Percentiles rank a stretch among this genome's conserved stretches.
These are phyloP conservation scores for Limnomonas spitsbergensis DNA, from an alignment of 139 green algal species.

Conservation along the genomic window DNA sequence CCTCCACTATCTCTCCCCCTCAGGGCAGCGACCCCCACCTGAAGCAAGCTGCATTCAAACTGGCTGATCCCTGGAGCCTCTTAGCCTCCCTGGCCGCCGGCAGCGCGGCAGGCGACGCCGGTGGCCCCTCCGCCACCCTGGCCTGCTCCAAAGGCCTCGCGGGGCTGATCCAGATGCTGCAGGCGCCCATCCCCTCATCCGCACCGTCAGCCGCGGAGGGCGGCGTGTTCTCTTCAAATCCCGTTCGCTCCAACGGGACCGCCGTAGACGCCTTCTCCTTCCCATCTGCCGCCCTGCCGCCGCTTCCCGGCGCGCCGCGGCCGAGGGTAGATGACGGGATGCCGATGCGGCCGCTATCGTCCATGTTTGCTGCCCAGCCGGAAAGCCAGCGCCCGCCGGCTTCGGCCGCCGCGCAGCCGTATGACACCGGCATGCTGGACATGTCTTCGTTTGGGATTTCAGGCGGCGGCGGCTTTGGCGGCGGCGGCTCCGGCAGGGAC, in stretches of 20 bases:
- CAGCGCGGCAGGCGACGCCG: background rate
- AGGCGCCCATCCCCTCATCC: background rate
- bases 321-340: conserved; percentile 9
- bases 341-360: background rate
- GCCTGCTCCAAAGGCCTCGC: background rate
- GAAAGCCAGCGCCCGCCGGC: background rate
- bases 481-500: no score
- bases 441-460: conserved; percentile 30
- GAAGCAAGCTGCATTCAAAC: background rate
- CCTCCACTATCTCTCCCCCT: no score
- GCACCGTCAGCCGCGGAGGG: no score
- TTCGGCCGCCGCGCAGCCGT: background rate
- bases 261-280: no score
- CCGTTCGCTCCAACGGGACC: no score
- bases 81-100: background rate
- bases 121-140: background rate
- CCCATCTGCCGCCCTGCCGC: no score
- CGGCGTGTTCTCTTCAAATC: no score
- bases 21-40: background rate
- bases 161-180: background rate
- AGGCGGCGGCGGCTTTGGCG: no score
- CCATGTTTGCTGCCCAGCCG: background rate
- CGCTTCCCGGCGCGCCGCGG: no score
- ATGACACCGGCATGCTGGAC: conserved; percentile 43
- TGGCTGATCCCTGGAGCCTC: background rate